Evolutionary conservation across 177 flowering plant genomes (phyloP).

Genomic region (Vitis hybrid): DNA sequence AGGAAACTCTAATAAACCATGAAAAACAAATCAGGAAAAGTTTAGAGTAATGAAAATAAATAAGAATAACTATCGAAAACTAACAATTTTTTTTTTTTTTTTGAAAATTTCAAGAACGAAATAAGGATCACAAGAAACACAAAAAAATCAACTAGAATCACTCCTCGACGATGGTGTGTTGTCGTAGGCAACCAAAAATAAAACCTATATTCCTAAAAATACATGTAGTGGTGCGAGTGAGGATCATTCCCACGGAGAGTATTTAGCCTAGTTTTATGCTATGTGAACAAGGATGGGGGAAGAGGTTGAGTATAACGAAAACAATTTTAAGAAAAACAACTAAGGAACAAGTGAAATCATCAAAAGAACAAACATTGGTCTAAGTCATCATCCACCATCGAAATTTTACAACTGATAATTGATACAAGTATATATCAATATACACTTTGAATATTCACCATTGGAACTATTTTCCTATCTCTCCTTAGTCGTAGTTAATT

Average conservation of each 20-base stretch:
- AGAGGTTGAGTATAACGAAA: background rate
- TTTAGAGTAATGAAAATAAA: background rate
- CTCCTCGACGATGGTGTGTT: too few species aligned
- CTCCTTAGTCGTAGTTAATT: background rate
- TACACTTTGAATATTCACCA: background rate
- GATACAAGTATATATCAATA: background rate
- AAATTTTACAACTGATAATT: background rate
- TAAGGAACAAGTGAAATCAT: background rate
- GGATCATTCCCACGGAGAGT: background rate
- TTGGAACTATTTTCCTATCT: background rate
- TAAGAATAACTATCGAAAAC: background rate
- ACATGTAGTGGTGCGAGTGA: background rate
- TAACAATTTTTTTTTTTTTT: too few species aligned
- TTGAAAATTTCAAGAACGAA: background rate
- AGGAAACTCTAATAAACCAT: background rate
- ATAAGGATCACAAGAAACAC: background rate
- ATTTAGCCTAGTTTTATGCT: background rate
- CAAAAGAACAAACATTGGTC: background rate
- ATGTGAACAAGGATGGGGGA: conserved; percentile 3
- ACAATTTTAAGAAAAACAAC: background rate
- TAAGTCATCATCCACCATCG: conserved; percentile 1
- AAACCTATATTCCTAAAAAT: background rate
- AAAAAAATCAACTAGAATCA: too few species aligned
- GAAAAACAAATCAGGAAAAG: background rate
- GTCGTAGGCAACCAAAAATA: background rate